Conservation (phyloP, 192 early-diverging fungal species). For the Entomortierella beljakovae region DNA sequence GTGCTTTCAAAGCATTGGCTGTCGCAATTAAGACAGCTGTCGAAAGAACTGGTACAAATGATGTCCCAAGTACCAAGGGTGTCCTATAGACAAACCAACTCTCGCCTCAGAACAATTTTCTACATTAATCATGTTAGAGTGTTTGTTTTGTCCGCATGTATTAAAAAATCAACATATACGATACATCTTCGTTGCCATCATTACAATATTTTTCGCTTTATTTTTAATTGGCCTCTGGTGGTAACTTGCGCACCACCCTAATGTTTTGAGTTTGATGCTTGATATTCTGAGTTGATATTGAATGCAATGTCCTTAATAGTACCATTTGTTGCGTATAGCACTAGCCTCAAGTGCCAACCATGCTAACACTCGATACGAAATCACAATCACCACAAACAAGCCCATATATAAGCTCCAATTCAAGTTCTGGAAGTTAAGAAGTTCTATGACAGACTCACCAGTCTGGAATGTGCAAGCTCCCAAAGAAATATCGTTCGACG, state of each 20-base stretch:
- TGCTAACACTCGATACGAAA: conserved; percentile 25
- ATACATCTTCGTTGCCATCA: too few relatives aligned
- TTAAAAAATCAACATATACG: too few relatives aligned
- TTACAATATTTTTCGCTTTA: too few relatives aligned
- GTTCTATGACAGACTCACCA: conserved; percentile 16
- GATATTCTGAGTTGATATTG: too few relatives aligned
- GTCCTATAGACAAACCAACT: conserved; percentile 59
- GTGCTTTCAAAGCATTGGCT: conserved; percentile 98
- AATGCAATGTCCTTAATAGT: too few relatives aligned
- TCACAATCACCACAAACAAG: conserved; percentile 29
- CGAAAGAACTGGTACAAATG: conserved; percentile 84
- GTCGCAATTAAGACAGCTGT: conserved; percentile 91
- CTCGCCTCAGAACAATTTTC: background rate
- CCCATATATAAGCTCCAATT: conserved; percentile 52
- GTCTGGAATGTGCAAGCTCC: conserved; percentile 39
- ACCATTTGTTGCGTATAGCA: too few relatives aligned
- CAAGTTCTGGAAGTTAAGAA: conserved; percentile 26
- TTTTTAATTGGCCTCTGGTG: too few relatives aligned
- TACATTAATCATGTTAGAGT: too few relatives aligned
- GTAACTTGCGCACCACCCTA: too few relatives aligned
- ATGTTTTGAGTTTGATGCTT: too few relatives aligned
- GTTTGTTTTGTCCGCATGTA: too few relatives aligned
- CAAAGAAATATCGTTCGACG: background rate
- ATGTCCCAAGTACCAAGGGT: conserved; percentile 98
- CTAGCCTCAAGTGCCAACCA: too few relatives aligned